Percentiles rank a stretch among this genome's conserved stretches.
These are phyloP conservation scores for Tulasnella sp. DNA, from an alignment of 768 basidiomycete species.

Conservation along the genomic window DNA sequence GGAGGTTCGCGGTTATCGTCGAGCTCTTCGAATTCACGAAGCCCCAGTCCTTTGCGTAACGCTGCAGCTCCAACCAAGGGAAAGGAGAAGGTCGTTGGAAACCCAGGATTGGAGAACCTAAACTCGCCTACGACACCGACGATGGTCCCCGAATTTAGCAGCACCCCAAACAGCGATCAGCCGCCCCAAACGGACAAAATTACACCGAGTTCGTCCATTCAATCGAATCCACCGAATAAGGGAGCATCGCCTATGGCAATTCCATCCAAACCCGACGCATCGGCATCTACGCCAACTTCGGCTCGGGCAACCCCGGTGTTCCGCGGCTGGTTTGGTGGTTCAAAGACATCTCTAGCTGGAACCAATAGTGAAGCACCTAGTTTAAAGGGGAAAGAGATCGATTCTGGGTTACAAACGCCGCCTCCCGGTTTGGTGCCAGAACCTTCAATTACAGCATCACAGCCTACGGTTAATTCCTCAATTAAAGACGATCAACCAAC, in stretches of 20 bases:
- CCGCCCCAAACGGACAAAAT: background rate
- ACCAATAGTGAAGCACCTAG: background rate
- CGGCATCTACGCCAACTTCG: background rate
- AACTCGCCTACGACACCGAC: background rate
- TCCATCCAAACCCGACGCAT: background rate
- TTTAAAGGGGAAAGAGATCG: conserved; percentile 14
- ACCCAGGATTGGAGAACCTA: conserved; percentile 10
- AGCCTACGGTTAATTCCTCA: background rate
- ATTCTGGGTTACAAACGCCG: background rate
- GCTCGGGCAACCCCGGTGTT: background rate
- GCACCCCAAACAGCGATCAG: background rate
- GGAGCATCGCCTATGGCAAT: background rate
- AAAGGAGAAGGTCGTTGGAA: background rate
- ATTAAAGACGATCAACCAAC: conserved; percentile 1
- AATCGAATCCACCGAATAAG: background rate
- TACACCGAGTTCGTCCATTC: background rate
- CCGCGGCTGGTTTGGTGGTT: conserved; percentile 24
- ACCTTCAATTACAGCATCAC: background rate
- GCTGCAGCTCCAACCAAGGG: background rate
- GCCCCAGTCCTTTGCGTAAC: background rate
- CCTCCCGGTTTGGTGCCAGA: background rate
- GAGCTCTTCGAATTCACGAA: background rate
- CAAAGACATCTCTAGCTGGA: conserved; percentile 3
- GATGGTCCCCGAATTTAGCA: background rate
- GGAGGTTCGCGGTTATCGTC: conserved; percentile 5